Percentiles rank a stretch among this genome's conserved stretches.
Evolutionary conservation across 2,329 filamentous ascomycete genomes (phyloP).

Genomic region (Coniochaeta hoffmannii): DNA sequence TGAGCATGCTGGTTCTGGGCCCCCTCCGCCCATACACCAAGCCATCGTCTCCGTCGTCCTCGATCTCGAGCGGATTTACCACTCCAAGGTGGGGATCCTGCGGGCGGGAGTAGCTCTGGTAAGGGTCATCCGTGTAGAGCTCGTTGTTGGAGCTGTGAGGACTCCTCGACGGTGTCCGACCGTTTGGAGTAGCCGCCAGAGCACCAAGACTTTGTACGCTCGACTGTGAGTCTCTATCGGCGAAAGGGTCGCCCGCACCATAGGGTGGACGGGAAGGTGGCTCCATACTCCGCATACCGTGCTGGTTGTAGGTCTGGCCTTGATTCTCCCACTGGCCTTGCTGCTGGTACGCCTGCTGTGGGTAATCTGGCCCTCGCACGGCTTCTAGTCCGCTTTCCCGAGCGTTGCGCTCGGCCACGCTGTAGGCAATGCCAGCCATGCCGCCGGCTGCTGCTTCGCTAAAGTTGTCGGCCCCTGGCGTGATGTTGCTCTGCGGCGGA

Average conservation of each 20-base stretch:
- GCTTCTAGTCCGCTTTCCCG: constrained; percentile 59
- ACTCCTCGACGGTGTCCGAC: constrained; percentile 37
- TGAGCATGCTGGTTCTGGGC: constrained; percentile 53
- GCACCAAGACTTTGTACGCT: constrained; percentile 31
- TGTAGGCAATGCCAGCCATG: constrained; percentile 60
- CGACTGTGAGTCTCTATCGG: constrained; percentile 33
- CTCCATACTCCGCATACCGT: constrained; percentile 9
- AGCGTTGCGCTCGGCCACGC: constrained; percentile 56
- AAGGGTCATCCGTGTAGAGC: constrained; percentile 57
- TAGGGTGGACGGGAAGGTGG: constrained; percentile 3
- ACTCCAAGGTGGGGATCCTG: constrained; percentile 45
- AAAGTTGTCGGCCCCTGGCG: constrained; percentile 62
- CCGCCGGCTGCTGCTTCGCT: constrained; percentile 55
- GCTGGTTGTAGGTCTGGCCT: constrained; percentile 9
- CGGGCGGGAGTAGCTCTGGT: constrained; percentile 48
- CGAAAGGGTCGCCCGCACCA: constrained; percentile 8
- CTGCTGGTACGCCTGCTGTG: constrained; percentile 18
- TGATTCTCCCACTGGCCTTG: constrained; percentile 13
- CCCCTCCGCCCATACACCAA: constrained; percentile 45
- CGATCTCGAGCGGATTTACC: constrained; percentile 72
- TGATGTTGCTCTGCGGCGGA: constrained; percentile 33
- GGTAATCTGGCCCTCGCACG: constrained; percentile 32
- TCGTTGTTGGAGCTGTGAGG: constrained; percentile 32
- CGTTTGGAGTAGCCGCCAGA: constrained; percentile 25
- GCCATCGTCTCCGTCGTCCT: constrained; percentile 84